phyloP scores from a whole-genome alignment of 352 stramenopile genomes.

The Globisporangium nunn region DNA sequence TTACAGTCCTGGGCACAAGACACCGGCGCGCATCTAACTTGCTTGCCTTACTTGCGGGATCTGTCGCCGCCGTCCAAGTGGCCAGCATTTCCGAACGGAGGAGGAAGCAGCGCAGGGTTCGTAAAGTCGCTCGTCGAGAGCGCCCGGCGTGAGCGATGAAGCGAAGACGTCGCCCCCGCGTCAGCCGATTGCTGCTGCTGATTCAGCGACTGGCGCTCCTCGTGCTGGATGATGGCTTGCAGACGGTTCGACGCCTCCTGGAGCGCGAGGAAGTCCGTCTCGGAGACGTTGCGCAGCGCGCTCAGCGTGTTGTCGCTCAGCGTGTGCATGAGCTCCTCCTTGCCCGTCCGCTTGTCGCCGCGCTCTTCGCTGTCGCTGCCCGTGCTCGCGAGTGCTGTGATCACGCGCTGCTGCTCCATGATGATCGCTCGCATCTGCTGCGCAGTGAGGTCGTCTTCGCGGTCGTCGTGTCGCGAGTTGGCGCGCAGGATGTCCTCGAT shows the following conservation, averaged over 20 bases:
- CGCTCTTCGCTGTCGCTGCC: constrained; percentile 52
- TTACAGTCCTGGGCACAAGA: background rate
- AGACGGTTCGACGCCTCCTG: constrained; percentile 56
- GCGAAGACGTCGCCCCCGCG: constrained; percentile 27
- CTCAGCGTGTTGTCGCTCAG: constrained; percentile 67
- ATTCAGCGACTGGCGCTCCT: constrained; percentile 28
- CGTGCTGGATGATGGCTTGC: constrained; percentile 53
- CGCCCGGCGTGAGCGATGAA: constrained; percentile 45
- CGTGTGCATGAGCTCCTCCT: constrained; percentile 55
- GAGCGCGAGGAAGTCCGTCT: constrained; percentile 54
- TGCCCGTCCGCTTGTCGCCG: constrained; percentile 15
- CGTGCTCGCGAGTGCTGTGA: constrained; percentile 48
- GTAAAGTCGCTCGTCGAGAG: constrained; percentile 63
- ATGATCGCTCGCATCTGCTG: constrained; percentile 78
- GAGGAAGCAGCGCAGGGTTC: constrained; percentile 1
- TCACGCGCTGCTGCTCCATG: constrained; percentile 71
- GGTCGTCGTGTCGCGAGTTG: constrained; percentile 61
- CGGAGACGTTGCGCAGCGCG: constrained; percentile 56
- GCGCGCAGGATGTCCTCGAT: constrained; percentile 94
- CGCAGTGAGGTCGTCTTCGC: constrained; percentile 60
- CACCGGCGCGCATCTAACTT: background rate
- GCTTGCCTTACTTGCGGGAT: constrained; percentile 7
- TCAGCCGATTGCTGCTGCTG: constrained; percentile 16
- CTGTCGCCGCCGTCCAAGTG: constrained; percentile 1
- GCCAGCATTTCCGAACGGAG: constrained; percentile 4